A percentile compares a stretch with the other conserved stretches of the same genome.
Evolutionary conservation across 1,284 basidiomycete species (phyloP).

Genomic region (Trametes hirsuta): DNA sequence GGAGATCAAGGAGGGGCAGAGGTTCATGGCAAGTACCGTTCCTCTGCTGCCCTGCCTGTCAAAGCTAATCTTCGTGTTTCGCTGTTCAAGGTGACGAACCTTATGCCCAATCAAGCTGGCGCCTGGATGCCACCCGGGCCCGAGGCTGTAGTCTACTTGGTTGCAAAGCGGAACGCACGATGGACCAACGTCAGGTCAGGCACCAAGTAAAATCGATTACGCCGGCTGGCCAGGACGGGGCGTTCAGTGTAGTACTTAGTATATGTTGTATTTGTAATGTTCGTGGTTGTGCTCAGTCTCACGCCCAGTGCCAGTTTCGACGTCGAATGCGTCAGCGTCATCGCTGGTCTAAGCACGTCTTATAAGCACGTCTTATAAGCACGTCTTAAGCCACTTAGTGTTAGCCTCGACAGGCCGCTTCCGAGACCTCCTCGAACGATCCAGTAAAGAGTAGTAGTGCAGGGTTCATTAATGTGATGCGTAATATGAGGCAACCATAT

Average conservation of each 20-base stretch:
- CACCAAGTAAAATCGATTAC: background rate
- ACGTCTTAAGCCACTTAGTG: too few relatives aligned
- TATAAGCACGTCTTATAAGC: too few relatives aligned
- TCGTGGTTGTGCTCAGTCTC: too few relatives aligned
- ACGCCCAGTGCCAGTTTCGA: too few relatives aligned
- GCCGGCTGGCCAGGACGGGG: too few relatives aligned
- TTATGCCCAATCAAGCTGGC: constrained; percentile 30
- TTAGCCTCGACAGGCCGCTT: too few relatives aligned
- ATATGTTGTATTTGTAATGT: background rate
- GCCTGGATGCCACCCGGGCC: constrained; percentile 34
- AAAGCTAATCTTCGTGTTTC: background rate
- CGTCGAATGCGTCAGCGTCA: too few relatives aligned
- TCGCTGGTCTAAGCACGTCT: too few relatives aligned
- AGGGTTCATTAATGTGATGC: constrained; percentile 2
- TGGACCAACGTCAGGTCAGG: constrained; percentile 28
- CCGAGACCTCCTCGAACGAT: background rate
- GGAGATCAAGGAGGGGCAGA: constrained; percentile 64
- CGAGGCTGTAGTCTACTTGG: constrained; percentile 32
- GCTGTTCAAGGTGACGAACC: constrained; percentile 30
- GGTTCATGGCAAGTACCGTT: constrained; percentile 64
- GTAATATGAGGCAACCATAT: constrained; percentile 7
- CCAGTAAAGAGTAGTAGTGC: background rate
- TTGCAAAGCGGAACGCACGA: constrained; percentile 28
- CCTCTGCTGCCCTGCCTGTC: background rate
- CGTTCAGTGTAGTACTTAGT: background rate